Conservation (phyloP, 306 rosid species). For the Gastrolobium villosum region DNA sequence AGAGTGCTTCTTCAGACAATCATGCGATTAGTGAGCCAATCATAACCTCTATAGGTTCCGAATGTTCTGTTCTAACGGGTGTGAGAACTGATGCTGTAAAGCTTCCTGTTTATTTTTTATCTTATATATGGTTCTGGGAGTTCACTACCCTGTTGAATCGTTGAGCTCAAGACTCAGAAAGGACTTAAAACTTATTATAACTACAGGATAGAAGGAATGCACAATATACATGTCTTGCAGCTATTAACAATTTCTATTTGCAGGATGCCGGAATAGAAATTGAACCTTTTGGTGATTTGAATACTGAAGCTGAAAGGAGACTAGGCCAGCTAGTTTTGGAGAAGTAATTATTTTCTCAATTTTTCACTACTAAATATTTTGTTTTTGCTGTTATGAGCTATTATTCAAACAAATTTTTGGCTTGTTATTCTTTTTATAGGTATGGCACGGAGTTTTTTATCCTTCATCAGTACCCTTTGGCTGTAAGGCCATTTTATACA, state of each 20-base stretch:
- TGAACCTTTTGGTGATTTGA: constrained; percentile 93
- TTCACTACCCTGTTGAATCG: constrained; percentile 14
- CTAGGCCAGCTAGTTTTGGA: constrained; percentile 84
- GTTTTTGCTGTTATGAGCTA: constrained; percentile 10
- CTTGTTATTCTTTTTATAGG: constrained; percentile 53
- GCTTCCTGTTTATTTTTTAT: neutral
- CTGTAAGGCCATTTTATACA: constrained; percentile 93
- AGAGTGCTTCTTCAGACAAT: neutral
- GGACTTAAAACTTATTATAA: neutral
- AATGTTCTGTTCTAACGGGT: neutral
- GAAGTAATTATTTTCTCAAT: constrained; percentile 61
- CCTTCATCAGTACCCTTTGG: constrained; percentile 89
- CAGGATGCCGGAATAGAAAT: constrained; percentile 88
- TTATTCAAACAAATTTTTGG: neutral
- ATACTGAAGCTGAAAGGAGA: constrained; percentile 88
- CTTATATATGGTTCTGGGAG: neutral
- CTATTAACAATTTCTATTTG: constrained; percentile 43
- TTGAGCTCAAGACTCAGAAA: neutral
- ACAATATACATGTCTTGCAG: constrained; percentile 19
- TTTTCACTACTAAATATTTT: neutral
- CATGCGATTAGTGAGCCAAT: neutral
- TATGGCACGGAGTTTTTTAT: constrained; percentile 94
- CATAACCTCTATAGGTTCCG: neutral
- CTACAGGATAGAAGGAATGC: constrained; percentile 18
- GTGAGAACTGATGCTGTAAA: constrained; percentile 12